phyloP scores from a whole-genome alignment of 345 rosid species.

The Zanthoxylum bungeanum region DNA sequence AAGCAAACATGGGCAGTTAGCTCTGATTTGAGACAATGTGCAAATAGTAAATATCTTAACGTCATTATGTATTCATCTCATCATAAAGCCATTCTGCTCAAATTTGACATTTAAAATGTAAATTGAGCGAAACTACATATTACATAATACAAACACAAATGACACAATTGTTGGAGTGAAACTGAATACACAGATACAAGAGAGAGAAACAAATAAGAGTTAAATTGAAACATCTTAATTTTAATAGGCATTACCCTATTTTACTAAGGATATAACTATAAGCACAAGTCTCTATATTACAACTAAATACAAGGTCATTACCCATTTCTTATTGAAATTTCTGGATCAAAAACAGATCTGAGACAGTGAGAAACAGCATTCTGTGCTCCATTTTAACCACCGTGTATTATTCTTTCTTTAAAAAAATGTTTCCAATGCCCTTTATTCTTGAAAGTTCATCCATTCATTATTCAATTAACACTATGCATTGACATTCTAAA shows the following conservation, averaged over 20 bases:
- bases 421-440: background rate
- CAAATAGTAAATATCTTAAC: background rate
- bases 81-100: background rate
- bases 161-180: background rate
- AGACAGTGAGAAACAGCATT: background rate
- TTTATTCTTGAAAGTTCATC: background rate
- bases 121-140: background rate
- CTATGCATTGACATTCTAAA: background rate
- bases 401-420: background rate
- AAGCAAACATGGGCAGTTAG: conserved; percentile 21
- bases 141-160: background rate
- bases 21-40: background rate
- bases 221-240: background rate
- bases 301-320: background rate
- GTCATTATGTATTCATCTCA: background rate
- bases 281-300: background rate
- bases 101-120: background rate
- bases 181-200: background rate
- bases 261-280: background rate
- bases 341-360: background rate
- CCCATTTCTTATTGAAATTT: background rate
- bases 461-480: background rate
- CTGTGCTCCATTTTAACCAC: background rate
- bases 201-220: background rate
- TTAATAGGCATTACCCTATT: background rate